A percentile compares a stretch with the other conserved stretches of the same genome.
These are phyloP conservation scores for Erythrophleum fordii DNA, from an alignment of 306 rosid species.

Conservation along the genomic window DNA sequence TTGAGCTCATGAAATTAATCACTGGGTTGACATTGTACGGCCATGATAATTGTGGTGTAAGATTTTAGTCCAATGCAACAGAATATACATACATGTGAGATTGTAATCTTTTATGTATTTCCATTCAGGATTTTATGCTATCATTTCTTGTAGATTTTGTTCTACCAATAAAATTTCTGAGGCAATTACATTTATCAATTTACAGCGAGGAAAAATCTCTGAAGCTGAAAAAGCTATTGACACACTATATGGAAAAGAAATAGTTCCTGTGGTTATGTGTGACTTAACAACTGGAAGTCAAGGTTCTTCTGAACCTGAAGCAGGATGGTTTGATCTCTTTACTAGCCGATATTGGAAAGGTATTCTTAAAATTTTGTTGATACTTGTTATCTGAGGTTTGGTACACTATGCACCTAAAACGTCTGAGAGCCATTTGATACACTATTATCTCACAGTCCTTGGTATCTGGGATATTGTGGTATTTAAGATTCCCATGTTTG, in stretches of 20 bases:
- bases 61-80: slow-evolving; percentile 23
- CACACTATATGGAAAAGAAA: slow-evolving; percentile 82
- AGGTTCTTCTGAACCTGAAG: slow-evolving; percentile 92
- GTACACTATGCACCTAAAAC: neutral
- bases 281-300: slow-evolving; percentile 68
- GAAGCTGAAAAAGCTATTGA: slow-evolving; percentile 83
- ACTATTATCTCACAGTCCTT: neutral
- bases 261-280: slow-evolving; percentile 67
- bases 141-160: slow-evolving; percentile 29
- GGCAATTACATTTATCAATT: slow-evolving; percentile 30
- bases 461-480: neutral
- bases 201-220: slow-evolving; percentile 85
- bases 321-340: slow-evolving; percentile 96
- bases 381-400: slow-evolving; percentile 19
- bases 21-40: too few relatives aligned
- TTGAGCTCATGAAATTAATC: slow-evolving; percentile 1
- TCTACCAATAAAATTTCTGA: slow-evolving; percentile 6
- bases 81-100: neutral
- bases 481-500: neutral
- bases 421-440: neutral
- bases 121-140: slow-evolving; percentile 6
- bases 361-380: slow-evolving; percentile 32
- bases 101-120: slow-evolving; percentile 8
- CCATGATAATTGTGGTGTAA: neutral
- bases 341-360: slow-evolving; percentile 95